phyloP scores from a whole-genome alignment of 306 rosid genomes.

The Betula pendula region DNA sequence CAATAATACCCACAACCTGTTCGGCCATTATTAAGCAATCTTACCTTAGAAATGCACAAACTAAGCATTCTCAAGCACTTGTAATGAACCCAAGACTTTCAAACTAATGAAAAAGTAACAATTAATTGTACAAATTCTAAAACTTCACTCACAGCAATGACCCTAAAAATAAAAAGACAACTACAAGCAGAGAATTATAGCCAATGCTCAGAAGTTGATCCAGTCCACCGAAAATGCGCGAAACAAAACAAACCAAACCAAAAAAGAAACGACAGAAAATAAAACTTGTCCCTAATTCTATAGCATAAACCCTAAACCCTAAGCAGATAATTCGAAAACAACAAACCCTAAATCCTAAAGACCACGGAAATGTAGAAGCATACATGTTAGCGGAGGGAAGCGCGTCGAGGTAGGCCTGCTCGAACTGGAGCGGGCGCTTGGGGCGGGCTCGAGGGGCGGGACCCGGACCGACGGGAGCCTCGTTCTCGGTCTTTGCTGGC shows the following conservation, averaged over 20 bases:
- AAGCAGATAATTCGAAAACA: neutral
- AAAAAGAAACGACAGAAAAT: neutral
- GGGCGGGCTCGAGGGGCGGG: constrained; percentile 77
- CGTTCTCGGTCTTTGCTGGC: constrained; percentile 47
- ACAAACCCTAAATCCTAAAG: constrained; percentile 33
- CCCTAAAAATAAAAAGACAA: neutral
- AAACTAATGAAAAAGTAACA: neutral
- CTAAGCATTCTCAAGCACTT: neutral
- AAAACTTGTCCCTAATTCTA: neutral
- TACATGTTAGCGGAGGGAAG: constrained; percentile 92
- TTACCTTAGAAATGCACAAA: neutral
- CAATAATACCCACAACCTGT: neutral
- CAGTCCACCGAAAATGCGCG: neutral
- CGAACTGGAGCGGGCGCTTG: constrained; percentile 97
- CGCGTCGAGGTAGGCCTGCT: constrained; percentile 85
- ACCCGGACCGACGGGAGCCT: constrained; percentile 66
- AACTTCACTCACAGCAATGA: neutral
- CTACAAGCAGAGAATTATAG: no score
- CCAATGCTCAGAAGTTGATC: neutral
- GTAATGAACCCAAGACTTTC: neutral
- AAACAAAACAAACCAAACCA: neutral
- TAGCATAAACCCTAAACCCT: neutral
- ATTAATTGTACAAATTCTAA: neutral
- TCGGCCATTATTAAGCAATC: neutral
- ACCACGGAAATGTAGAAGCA: neutral